These are phyloP conservation scores for Lineolata rhizophorae DNA, from an alignment of 495 filamentous ascomycete species.

Conservation along the genomic window DNA sequence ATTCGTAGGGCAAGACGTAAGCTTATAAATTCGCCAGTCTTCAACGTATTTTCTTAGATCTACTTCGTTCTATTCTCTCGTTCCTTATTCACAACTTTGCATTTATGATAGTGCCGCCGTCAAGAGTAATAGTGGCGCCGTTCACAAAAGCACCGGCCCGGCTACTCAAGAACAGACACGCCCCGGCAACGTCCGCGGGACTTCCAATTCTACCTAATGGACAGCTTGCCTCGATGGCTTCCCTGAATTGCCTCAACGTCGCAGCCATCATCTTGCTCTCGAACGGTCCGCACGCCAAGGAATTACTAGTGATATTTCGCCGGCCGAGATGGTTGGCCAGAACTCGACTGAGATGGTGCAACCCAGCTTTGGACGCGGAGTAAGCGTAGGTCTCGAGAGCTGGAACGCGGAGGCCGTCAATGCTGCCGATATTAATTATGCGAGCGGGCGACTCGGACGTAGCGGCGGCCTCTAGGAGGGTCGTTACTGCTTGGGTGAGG, in stretches of 20 bases:
- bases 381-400: slow-evolving; percentile 59
- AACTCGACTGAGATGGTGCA: slow-evolving; percentile 51
- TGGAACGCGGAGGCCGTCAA: slow-evolving; percentile 45
- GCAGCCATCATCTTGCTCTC: slow-evolving; percentile 69
- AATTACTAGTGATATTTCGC: slow-evolving; percentile 49
- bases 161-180: slow-evolving; percentile 52
- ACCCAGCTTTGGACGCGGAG: slow-evolving; percentile 48
- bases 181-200: slow-evolving; percentile 51
- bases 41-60: too few species aligned
- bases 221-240: slow-evolving; percentile 37
- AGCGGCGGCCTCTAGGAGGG: slow-evolving; percentile 38
- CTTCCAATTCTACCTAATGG: slow-evolving; percentile 53
- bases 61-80: too few species aligned
- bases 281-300: slow-evolving; percentile 61
- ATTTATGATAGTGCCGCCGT: slow-evolving; percentile 37
- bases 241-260: slow-evolving; percentile 36
- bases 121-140: slow-evolving; percentile 51
- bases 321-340: slow-evolving; percentile 49
- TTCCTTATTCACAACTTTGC: too few species aligned
- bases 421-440: slow-evolving; percentile 54
- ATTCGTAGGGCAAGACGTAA: too few species aligned
- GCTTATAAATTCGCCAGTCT: too few species aligned
- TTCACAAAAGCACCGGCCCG: slow-evolving; percentile 54
- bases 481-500: slow-evolving; percentile 49
- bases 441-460: slow-evolving; percentile 30